A percentile compares a stretch with the other conserved stretches of the same genome.
phyloP scores from a whole-genome alignment of 2,329 filamentous ascomycete species.

The Phialophora chinensis region DNA sequence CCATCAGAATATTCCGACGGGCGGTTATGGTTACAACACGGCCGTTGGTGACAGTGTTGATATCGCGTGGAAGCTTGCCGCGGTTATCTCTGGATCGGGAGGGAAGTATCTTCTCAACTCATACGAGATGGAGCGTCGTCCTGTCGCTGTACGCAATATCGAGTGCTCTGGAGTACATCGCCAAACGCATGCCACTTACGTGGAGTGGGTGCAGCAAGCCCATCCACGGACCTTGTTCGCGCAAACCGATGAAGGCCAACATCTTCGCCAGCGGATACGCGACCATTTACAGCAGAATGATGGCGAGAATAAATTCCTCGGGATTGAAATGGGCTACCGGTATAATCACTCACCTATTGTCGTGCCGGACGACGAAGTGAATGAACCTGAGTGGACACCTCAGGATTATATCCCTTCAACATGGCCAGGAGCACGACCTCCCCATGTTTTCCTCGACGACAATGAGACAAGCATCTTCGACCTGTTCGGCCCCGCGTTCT shows the following conservation, averaged over 20 bases:
- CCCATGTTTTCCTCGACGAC: constrained; percentile 44
- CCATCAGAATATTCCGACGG: constrained; percentile 42
- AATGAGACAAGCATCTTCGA: constrained; percentile 41
- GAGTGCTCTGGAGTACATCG: constrained; percentile 35
- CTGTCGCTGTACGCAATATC: constrained; percentile 41
- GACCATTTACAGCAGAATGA: constrained; percentile 17
- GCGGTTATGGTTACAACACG: constrained; percentile 50
- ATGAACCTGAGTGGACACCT: constrained; percentile 13
- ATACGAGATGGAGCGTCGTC: constrained; percentile 43
- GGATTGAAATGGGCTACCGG: constrained; percentile 39
- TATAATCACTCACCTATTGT: constrained; percentile 36
- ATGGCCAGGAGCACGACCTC: constrained; percentile 43
- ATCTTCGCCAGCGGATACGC: constrained; percentile 9
- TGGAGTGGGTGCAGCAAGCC: constrained; percentile 7
- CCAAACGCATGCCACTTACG: constrained; percentile 14
- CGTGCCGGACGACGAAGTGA: constrained; percentile 24
- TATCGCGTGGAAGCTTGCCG: constrained; percentile 46
- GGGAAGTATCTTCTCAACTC: constrained; percentile 38
- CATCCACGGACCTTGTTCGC: not conserved
- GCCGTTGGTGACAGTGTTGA: constrained; percentile 46
- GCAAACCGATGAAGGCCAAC: constrained; percentile 10
- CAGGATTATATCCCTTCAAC: constrained; percentile 42
- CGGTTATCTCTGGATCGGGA: constrained; percentile 40
- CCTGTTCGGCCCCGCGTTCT: constrained; percentile 33
- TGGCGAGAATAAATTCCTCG: constrained; percentile 32